These are phyloP conservation scores for Pyrenochaeta sp. DNA, from an alignment of 2,329 filamentous ascomycete species.

Conservation along the genomic window DNA sequence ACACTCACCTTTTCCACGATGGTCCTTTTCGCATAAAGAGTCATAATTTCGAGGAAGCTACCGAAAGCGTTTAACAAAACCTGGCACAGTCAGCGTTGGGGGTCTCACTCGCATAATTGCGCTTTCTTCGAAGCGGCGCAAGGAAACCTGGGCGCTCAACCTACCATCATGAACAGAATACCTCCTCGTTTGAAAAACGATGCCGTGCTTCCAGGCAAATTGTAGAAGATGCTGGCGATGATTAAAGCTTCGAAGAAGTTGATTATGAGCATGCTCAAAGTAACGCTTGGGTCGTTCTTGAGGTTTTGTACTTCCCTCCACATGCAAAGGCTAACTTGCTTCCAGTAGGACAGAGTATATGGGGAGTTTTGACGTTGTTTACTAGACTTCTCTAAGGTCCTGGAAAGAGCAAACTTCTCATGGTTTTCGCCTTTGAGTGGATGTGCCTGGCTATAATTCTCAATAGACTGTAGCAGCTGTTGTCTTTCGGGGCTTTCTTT, in stretches of 20 bases:
- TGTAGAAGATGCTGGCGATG: slow-evolving; percentile 67
- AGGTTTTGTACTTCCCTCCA: slow-evolving; percentile 30
- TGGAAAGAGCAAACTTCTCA: slow-evolving; percentile 37
- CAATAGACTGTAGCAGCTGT: slow-evolving; percentile 52
- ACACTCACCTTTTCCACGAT: slow-evolving; percentile 77
- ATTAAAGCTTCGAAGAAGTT: slow-evolving; percentile 74
- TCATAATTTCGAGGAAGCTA: slow-evolving; percentile 67
- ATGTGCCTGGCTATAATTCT: slow-evolving; percentile 56
- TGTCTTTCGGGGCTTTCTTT: slow-evolving; percentile 49
- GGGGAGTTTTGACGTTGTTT: slow-evolving; percentile 63
- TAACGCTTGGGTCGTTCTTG: slow-evolving; percentile 56
- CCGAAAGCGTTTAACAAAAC: slow-evolving; percentile 68
- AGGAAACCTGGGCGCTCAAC: background rate
- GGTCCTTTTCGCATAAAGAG: slow-evolving; percentile 79
- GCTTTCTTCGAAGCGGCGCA: background rate
- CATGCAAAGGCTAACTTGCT: slow-evolving; percentile 50
- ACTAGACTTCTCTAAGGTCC: slow-evolving; percentile 56
- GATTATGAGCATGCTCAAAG: slow-evolving; percentile 70
- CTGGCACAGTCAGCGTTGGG: slow-evolving; percentile 8
- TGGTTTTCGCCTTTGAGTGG: slow-evolving; percentile 53
- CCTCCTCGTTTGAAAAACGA: slow-evolving; percentile 64
- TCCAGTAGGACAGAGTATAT: slow-evolving; percentile 61
- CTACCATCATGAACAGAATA: slow-evolving; percentile 65
- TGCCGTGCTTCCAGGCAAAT: slow-evolving; percentile 57
- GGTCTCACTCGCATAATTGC: slow-evolving; percentile 59